Conservation (phyloP, 345 rosid genomes). For the Arabidopsis arenosa region DNA sequence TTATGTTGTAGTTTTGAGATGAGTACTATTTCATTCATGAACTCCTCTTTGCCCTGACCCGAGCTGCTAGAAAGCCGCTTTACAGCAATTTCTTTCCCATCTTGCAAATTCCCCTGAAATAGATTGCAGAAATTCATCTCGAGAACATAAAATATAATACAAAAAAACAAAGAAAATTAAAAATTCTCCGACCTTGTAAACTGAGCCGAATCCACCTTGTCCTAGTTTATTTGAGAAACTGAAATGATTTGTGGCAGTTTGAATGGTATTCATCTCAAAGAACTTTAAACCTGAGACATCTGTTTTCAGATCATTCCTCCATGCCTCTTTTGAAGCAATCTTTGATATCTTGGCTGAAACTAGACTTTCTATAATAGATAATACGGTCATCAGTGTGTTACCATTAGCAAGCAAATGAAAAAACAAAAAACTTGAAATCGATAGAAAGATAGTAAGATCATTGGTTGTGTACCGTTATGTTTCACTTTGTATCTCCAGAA, state of each 20-base stretch:
- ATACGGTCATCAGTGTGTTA: not conserved
- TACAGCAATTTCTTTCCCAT: conserved; percentile 57
- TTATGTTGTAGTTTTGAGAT: no score
- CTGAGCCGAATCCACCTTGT: conserved; percentile 47
- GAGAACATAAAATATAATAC: not conserved
- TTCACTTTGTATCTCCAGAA: conserved; percentile 26
- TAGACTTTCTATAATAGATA: not conserved
- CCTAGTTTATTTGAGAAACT: conserved; percentile 38
- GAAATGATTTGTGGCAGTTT: conserved; percentile 38
- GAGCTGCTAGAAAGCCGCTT: conserved; percentile 48
- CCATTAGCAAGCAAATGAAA: not conserved
- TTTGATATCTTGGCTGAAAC: not conserved
- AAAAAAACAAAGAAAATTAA: not conserved
- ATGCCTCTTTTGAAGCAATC: conserved; percentile 17
- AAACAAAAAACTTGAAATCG: not conserved
- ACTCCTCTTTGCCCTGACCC: no score
- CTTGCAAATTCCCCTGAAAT: conserved; percentile 46
- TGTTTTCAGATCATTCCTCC: conserved; percentile 20
- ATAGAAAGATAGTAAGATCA: not conserved
- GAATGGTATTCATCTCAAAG: conserved; percentile 22
- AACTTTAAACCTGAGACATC: conserved; percentile 27
- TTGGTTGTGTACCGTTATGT: not conserved
- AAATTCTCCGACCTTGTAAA: conserved; percentile 35
- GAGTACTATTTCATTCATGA: no score
- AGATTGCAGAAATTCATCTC: conserved; percentile 1